Percentiles rank a stretch among this genome's conserved stretches.
Evolutionary conservation across 1,284 basidiomycete species (phyloP).

Genomic region (Sanghuangporus sanghuang): DNA sequence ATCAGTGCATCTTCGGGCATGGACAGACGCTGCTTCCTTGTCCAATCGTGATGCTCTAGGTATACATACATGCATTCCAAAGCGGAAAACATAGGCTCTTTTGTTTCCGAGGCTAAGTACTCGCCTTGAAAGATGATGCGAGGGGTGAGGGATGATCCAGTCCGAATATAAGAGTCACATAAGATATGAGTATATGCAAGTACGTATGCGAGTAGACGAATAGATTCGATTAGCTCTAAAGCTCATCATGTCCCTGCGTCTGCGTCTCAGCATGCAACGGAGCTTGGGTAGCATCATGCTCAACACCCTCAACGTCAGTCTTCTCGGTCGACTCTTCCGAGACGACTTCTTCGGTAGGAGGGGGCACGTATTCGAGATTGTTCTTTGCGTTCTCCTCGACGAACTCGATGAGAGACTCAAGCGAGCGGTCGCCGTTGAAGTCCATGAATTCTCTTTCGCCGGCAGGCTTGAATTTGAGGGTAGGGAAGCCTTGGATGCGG

Average conservation of each 20-base stretch:
- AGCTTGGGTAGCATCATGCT: background rate
- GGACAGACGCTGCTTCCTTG: no score
- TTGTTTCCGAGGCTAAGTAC: no score
- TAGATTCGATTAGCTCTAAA: background rate
- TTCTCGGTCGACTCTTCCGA: background rate
- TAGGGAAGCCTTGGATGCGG: slow-evolving; percentile 88
- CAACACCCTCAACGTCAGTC: background rate
- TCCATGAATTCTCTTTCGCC: slow-evolving; percentile 85
- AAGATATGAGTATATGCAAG: background rate
- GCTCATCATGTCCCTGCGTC: slow-evolving; percentile 15
- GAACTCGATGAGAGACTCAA: slow-evolving; percentile 84
- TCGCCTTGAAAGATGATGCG: background rate
- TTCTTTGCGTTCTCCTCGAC: slow-evolving; percentile 80
- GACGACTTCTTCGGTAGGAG: background rate
- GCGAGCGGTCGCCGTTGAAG: slow-evolving; percentile 87
- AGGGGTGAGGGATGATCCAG: background rate
- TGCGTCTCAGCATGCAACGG: background rate
- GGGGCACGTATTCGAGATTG: slow-evolving; percentile 36
- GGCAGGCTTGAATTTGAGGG: slow-evolving; percentile 94
- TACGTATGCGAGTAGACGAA: background rate
- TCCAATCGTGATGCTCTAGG: no score
- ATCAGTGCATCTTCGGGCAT: no score
- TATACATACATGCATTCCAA: no score
- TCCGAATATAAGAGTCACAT: background rate
- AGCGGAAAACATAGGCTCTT: no score